A percentile compares a stretch with the other conserved stretches of the same genome.
These are phyloP conservation scores for Solanum paucissectum DNA, from an alignment of 257 asterid species.

Conservation along the genomic window DNA sequence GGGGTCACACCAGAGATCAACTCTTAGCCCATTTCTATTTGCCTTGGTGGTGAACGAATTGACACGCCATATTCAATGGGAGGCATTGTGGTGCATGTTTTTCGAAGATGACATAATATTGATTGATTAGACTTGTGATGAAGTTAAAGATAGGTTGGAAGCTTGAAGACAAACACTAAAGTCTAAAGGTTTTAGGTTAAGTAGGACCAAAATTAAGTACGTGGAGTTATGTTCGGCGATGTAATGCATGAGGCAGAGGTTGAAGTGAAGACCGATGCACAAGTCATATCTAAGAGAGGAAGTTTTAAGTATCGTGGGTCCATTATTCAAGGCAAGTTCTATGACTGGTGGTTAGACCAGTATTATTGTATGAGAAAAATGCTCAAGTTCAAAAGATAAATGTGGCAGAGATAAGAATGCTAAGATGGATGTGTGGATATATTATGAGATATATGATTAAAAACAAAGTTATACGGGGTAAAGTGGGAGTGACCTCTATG, in stretches of 20 bases:
- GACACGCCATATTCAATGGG: background rate
- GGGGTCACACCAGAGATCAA: background rate
- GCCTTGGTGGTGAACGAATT: background rate
- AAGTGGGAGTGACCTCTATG: too few relatives aligned
- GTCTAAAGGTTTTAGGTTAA: background rate
- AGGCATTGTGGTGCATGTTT: background rate
- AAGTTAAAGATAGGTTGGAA: too few relatives aligned
- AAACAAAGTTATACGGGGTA: accelerated
- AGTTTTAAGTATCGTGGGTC: background rate
- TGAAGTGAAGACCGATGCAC: background rate
- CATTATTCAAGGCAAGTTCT: background rate
- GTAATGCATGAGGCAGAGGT: background rate
- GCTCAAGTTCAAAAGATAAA: background rate
- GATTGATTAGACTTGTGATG: background rate
- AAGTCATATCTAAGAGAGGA: background rate
- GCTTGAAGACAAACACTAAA: background rate
- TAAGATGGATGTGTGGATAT: too few relatives aligned
- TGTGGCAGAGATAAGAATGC: background rate
- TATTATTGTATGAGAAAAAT: too few relatives aligned
- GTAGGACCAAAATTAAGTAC: background rate
- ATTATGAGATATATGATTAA: background rate
- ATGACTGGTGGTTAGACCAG: background rate
- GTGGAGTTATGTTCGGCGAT: background rate
- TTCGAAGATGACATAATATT: too few relatives aligned
- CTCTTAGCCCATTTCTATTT: background rate